Base-by-base conservation (phyloP, 1,139 yeast species). In the Meyerozyma athensensis region DNA sequence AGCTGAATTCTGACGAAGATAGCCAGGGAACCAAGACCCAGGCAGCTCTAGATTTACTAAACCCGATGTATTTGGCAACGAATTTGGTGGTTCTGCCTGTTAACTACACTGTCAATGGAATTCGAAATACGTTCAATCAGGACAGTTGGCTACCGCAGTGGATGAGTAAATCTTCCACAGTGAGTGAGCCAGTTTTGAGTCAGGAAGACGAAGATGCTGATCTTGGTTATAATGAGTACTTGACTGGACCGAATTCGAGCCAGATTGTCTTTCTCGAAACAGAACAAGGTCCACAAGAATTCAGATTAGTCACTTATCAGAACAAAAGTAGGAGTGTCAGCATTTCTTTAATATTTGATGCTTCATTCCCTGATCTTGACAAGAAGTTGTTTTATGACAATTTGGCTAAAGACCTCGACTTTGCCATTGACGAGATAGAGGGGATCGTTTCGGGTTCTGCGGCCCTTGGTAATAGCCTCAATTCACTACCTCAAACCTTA, bases 81-180 rank as follows among this genome's bases (percentile, higher is more conserved):
- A 63, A 58, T 33, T 52, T 67, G 36, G 67, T 68, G 7, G 59
- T 67, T 9, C 65, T 56, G 61, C 74, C 75, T 0, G 42, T 68
- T 9, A 63, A 57, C 39, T 59, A 54, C 33, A 67, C 74, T 1
- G 54, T 68, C 37, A 63, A 56, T 37, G 64, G 65, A 22, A 56
- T 68, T 53, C 54, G 50, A 42, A 57, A 48, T 12, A 44, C 20
- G 4, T 17, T 28, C 21, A 16, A 10, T 8, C 32, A 17, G 8
- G 32, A 28, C 5, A 9, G 20, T 5, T 28, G 32, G 32, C 10
- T 28, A 12, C 32, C 32, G 14, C n/a, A 7, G 8, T 34, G 36
- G 35, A 14, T 33, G 30, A 17, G 28, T 6, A 19, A 10, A 4
- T 16, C 35, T 6, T 19, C 18, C n/a, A 26, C 20, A 7, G 14